Evolutionary conservation across 2,329 filamentous ascomycete species (phyloP), one percentile per base, ranked within the genome.

Genomic region (Aspergillus quadricinctus): DNA sequence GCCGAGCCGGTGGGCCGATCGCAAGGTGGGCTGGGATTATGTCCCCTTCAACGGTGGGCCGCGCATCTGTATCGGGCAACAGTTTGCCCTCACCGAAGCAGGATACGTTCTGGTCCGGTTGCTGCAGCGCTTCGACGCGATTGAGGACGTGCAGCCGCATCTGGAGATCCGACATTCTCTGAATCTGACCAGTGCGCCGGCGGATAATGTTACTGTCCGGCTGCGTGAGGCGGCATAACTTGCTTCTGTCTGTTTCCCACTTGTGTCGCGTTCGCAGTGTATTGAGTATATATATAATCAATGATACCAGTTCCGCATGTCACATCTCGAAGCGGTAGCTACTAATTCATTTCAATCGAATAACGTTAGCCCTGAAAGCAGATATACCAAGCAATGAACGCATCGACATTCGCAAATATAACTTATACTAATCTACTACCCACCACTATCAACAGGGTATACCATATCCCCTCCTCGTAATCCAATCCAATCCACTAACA

Each of bases 21-120:
- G 86, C 0, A 82, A 81, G 66, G 59, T 58, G 6, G 83, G 83
- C 0, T 89, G 87, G 84, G 81, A 86, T 60, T 91, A 88, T 68
- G 81, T 91, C 45, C 88, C 88, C 3, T 90, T 91, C 73, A 90
- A 90, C 68, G 86, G 86, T 10, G 88, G 88, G 1, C 86, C 88
- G 46, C 78, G 88, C 31, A 88, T 90, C 67, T 90, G 88, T 72
- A 84, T 92, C 57, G 88, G 88, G 1, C 88, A 93, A 78, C 88
- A 93, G 72, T 93, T 92, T 70, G 90, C 89, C 14, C 74, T 92
- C 49, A 90, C 88, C 0, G 88, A 92, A 77, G 66, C 72, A 4
- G 68, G 69, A 0, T 92, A 92, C 69, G 85, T 88, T 9, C 80
- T 91, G 58, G 85, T 87, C 28, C 78, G 89, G 48, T 67, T 93